Evolutionary conservation across 2,329 filamentous ascomycete genomes (phyloP).

Genomic region (Botryotinia convoluta): DNA sequence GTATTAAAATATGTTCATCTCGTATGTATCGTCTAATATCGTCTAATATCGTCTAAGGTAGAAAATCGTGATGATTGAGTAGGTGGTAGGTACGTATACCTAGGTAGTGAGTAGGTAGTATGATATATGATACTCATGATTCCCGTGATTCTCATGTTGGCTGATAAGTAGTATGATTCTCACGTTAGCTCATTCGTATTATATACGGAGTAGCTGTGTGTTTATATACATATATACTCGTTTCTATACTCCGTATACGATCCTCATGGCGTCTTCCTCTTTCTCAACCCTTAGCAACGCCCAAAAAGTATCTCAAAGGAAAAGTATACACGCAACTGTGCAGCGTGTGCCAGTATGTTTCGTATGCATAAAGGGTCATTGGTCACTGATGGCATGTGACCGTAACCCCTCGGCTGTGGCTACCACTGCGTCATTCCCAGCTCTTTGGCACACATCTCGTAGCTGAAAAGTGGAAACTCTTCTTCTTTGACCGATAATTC

Average conservation of each 20-base stretch:
- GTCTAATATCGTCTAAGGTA: neutral
- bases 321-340: neutral
- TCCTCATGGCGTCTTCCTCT: neutral
- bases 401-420: neutral
- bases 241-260: neutral
- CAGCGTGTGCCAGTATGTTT: neutral
- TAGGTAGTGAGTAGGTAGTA: neutral
- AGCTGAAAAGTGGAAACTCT: neutral
- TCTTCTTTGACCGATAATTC: neutral
- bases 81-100: neutral
- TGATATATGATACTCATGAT: neutral
- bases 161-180: neutral
- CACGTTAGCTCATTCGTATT: neutral
- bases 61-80: neutral
- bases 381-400: neutral
- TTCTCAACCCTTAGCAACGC: neutral
- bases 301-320: neutral
- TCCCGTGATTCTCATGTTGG: too few relatives aligned
- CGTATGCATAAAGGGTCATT: slow-evolving; percentile 1
- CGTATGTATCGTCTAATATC: neutral
- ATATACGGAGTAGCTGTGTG: neutral
- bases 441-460: neutral
- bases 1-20: neutral
- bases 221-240: neutral
- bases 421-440: slow-evolving; percentile 11